These are phyloP conservation scores for Fonsecaea nubica DNA, from an alignment of 2,329 filamentous ascomycete species.

Conservation along the genomic window DNA sequence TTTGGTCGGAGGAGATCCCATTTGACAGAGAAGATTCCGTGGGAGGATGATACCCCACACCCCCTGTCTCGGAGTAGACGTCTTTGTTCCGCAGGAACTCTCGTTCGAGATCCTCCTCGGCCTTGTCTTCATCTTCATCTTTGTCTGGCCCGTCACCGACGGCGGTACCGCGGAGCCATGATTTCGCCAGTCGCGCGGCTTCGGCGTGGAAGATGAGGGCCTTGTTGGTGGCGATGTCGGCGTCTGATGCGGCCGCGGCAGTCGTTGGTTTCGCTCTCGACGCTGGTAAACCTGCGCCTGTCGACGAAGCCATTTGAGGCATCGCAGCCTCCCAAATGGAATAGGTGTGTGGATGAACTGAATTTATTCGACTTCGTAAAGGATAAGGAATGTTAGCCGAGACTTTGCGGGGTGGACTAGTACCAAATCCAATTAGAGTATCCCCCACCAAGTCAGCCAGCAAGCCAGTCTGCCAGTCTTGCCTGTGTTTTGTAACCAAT, in stretches of 20 bases:
- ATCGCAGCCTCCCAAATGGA: too few species aligned
- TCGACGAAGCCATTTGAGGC: neutral
- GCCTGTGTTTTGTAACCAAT: too few species aligned
- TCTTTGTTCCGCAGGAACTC: slow-evolving; percentile 16
- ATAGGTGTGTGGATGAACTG: too few species aligned
- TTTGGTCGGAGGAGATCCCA: neutral
- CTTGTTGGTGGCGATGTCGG: slow-evolving; percentile 31
- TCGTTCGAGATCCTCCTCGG: slow-evolving; percentile 16
- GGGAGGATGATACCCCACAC: slow-evolving; percentile 22
- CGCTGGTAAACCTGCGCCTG: neutral
- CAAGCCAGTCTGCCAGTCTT: too few species aligned
- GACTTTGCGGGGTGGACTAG: too few species aligned
- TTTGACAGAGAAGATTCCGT: neutral
- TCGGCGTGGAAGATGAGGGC: slow-evolving; percentile 33
- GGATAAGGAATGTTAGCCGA: too few species aligned
- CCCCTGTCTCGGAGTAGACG: slow-evolving; percentile 29
- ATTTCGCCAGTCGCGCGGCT: slow-evolving; percentile 30
- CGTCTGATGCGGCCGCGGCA: slow-evolving; percentile 7
- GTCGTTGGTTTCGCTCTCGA: neutral
- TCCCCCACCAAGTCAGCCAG: too few species aligned
- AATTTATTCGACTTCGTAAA: too few species aligned
- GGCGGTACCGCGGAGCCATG: slow-evolving; percentile 23
- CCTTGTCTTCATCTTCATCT: slow-evolving; percentile 8
- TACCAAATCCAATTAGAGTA: too few species aligned
- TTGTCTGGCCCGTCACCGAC: neutral